Base-by-base conservation (phyloP, 495 filamentous ascomycete genomes). In the Penicillium riverlandense region DNA sequence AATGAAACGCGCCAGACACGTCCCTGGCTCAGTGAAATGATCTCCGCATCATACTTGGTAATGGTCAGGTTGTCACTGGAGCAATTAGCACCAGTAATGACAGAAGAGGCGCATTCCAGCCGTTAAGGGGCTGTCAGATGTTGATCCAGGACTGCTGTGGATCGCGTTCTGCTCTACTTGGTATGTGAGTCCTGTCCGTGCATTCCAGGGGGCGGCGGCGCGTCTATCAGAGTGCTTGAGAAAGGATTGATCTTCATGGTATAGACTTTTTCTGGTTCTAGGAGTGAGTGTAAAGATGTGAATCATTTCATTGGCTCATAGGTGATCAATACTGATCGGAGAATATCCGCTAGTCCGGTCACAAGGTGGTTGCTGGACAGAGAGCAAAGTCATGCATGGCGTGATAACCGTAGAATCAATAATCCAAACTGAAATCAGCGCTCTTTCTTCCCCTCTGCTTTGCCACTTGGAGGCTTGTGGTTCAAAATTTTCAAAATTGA, bases 401-500 rank as follows among this genome's bases (percentile, higher is more conserved):
- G 22, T 22, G 22, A 6, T 22, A 22, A 3, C 3, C 22, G 4
- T 2, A 22, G 4, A 22, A 22, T 34, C 32, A 34, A 34, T 7
- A 34, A 34, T 7, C 32, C 32, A 34, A 22, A 22, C 22, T 6
- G 22, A 22, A 4, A 38, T 54, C 40, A 58, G 31, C 43, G 48
- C 27, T 37, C 41, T 35, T 55, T 55, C 38, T 55, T 58, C 3
- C 44, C 49, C 30, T 55, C 52, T 2, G 45, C 39, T 9, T 38
- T 28, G 13, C 14, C 43, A 36, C 16, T 15, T 4, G 39, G 29
- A 5, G 42, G 42, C 15, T 49, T 46, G 35, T 58, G 55, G 29
- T 55, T 55, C 16, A 58, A 32, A 29, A 58, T 53, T 34, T 55
- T 55, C 16, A 58, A 32, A 35, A 58, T 53, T 2, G 55, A 55